These are phyloP conservation scores for Ploettnerulaceae sp. DNA, from an alignment of 2,329 filamentous ascomycete genomes.

Conservation along the genomic window DNA sequence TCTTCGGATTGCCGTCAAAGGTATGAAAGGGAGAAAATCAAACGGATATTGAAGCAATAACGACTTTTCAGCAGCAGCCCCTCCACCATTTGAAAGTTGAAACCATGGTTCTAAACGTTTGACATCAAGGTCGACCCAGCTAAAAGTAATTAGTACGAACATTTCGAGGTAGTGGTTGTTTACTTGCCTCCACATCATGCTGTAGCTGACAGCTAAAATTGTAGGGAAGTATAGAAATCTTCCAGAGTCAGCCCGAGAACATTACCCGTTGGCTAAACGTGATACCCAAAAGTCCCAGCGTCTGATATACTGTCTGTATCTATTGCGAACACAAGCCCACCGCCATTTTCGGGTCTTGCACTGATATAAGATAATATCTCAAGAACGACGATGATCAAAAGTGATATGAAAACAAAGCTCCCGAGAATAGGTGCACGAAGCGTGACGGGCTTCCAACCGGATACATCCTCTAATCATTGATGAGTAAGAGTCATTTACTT, in stretches of 20 bases:
- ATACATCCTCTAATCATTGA: neutral
- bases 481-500: neutral
- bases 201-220: conserved; percentile 49
- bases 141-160: conserved; percentile 17
- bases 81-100: conserved; percentile 45
- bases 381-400: conserved; percentile 40
- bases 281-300: conserved; percentile 34
- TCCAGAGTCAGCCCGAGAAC: neutral
- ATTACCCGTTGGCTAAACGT: neutral
- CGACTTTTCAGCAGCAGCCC: conserved; percentile 42
- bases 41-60: conserved; percentile 52
- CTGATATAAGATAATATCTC: conserved; percentile 40
- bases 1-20: conserved; percentile 37
- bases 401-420: conserved; percentile 35
- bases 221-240: conserved; percentile 46
- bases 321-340: conserved; percentile 37
- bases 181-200: conserved; percentile 44
- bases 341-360: conserved; percentile 19
- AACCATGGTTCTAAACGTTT: conserved; percentile 58
- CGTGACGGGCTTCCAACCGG: conserved; percentile 37
- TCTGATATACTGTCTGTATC: conserved; percentile 35
- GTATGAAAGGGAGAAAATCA: conserved; percentile 42
- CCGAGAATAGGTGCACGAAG: conserved; percentile 37
- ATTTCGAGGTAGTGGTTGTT: no score
- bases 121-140: conserved; percentile 54